Evolutionary conservation across 371 early-diverging fungal genomes (phyloP).

Genomic region (Capillidium rhysosporum): DNA sequence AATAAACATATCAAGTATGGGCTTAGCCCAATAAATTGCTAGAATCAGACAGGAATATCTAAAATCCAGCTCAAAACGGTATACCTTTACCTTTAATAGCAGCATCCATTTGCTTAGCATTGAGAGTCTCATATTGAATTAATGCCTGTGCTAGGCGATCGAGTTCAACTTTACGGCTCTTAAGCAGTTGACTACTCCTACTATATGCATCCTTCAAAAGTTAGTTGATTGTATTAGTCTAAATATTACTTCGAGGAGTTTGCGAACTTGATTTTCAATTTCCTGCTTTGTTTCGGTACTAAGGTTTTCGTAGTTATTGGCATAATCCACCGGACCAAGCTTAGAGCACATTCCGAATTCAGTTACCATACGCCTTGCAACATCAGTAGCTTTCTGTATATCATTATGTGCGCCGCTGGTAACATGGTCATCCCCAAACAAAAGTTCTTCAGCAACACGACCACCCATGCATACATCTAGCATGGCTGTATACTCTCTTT

Average conservation of each 20-base stretch:
- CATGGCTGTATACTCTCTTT: constrained; percentile 66
- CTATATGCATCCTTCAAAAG: constrained; percentile 20
- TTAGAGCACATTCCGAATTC: constrained; percentile 88
- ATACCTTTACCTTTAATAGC: constrained; percentile 33
- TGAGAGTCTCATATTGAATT: constrained; percentile 82
- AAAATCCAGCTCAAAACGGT: too few species aligned
- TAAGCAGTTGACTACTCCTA: constrained; percentile 50
- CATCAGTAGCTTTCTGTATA: constrained; percentile 70
- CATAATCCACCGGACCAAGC: constrained; percentile 24
- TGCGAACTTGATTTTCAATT: constrained; percentile 71
- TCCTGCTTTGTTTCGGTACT: constrained; percentile 48
- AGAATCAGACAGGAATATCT: too few species aligned
- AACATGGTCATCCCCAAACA: constrained; percentile 82
- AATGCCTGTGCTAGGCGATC: constrained; percentile 81
- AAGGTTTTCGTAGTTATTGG: constrained; percentile 38
- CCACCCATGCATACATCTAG: constrained; percentile 97
- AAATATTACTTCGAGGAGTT: constrained; percentile 31
- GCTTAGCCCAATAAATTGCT: too few species aligned
- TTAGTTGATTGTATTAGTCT: neutral
- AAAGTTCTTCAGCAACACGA: constrained; percentile 84
- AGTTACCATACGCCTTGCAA: constrained; percentile 85
- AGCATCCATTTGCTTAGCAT: constrained; percentile 63
- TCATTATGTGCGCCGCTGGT: constrained; percentile 88
- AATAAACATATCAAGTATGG: too few species aligned
- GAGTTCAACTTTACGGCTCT: constrained; percentile 58